Base-by-base conservation (phyloP, 23 red algal species). In the Gracilaria domingensis region DNA sequence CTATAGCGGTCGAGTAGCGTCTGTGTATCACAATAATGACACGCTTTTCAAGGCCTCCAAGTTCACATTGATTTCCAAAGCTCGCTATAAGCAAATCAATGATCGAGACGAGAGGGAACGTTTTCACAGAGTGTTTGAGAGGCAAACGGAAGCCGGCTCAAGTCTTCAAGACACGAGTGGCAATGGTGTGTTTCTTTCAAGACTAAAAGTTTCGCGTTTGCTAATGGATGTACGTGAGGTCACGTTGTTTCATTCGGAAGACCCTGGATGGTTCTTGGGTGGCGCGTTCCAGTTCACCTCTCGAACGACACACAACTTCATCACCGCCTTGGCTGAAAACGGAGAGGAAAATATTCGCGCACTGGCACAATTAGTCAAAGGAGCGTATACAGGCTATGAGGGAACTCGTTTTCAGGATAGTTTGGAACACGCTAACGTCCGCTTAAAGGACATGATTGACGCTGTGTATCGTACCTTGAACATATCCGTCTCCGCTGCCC, bases 251-350 rank as follows among this genome's bases (percentile, higher is more conserved):
- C 72, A 76, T 6, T 48, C 72, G 1, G 4, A 47, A 45, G 72
- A 76, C 36, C 42, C 72, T 12, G 72, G 72, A 29, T 76, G 72
- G 72, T 76, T 76, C 30, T 47, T 76, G 35, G 35, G 3, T 1
- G 11, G 35, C 25, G 72, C 72, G 7, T 76, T 76, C 47, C 20
- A 47, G 25, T 76, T 76, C 47, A 76, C 72, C 23, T 76, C 72
- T 12, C 40, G 72, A 74, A 74, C 67, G 2, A 47, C 67, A 3
- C 9, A 26, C 67, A 74, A 32, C 2, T 74, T 74, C 40, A 25
- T 74, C 3, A 4, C 2, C 40, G 67, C 21, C 25, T 21, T 74
- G 34, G 67, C 67, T 12, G 20, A 59, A 20, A 59, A 59, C 55
- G 6, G 2, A 12, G 55, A 59, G 2, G n/a, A 2, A 4, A 59